Evolutionary conservation across 228 moss, liverwort and hornwort genomes (phyloP), one percentile per base, ranked within the genome.

Genomic region (Sphagnum fallax): DNA sequence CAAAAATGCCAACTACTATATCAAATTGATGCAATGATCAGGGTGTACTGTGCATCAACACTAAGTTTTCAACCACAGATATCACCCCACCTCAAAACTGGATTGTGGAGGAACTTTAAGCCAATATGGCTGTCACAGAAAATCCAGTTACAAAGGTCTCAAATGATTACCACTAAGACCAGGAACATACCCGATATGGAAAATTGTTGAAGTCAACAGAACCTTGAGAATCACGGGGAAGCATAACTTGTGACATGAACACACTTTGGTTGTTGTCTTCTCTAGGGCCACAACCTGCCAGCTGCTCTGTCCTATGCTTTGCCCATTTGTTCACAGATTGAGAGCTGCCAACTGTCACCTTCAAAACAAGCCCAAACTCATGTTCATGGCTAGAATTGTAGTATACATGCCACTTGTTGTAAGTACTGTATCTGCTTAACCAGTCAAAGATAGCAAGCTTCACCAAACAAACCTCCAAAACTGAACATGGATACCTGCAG

Each of bases 331-430:
- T 55, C 55, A 55, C 8, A 55, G 59, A 51, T 71, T 84, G 77
- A 48, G 71, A 18, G n/a, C 70, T 77, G 49, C 75, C 80, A 12
- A 69, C 64, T 16, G 73, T 71, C 62, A 79, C 78, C 84, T 84
- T 62, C 49, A 7, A 65, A 50, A 50, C 71, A 52, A n/a, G 64
- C 55, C 55, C 55, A 55, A 12, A 55, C 12, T 55, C 55, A 55
- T 55, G 55, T 55, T 55, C 12, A 55, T 32, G 32, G 32, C 32
- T 32, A 32, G 2, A 32, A 32, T 32, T 32, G 32, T 32, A 32
- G 32, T 32, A 32, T 32, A 32, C 32, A 32, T 32, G 32, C 32
- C 32, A 32, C 32, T 32, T 32, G 32, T 32, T 32, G 32, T 32
- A 32, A 32, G 32, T 32, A 32, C 32, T 32, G 32, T 32, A 32